Percentiles rank a stretch among this genome's conserved stretches.
Evolutionary conservation across 768 basidiomycete genomes (phyloP).

Genomic region (Pleurotus tuoliensis): DNA sequence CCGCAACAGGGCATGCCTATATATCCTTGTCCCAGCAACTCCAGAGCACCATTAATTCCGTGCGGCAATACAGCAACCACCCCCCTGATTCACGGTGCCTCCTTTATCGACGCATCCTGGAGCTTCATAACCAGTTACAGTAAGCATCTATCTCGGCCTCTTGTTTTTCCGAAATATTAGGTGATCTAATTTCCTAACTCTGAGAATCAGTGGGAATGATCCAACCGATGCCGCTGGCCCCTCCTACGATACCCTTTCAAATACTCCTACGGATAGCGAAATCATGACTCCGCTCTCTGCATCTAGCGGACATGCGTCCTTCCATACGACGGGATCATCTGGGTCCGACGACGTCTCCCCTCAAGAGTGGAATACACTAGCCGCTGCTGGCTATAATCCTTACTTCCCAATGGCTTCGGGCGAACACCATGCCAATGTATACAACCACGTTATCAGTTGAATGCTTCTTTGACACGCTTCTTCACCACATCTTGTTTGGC

Average conservation of each 20-base stretch:
- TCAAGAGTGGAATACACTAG: slow-evolving; percentile 60
- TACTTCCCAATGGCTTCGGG: slow-evolving; percentile 58
- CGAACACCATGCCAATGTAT: slow-evolving; percentile 49
- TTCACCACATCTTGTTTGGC: slow-evolving; percentile 9
- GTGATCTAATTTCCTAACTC: slow-evolving; percentile 7
- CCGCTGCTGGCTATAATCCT: slow-evolving; percentile 55
- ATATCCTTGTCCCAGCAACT: slow-evolving; percentile 63
- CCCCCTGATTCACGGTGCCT: slow-evolving; percentile 49
- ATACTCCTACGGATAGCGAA: slow-evolving; percentile 63
- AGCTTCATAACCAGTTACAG: slow-evolving; percentile 64
- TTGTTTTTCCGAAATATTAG: neutral
- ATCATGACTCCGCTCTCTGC: slow-evolving; percentile 51
- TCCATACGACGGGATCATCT: slow-evolving; percentile 35
- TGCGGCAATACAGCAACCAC: slow-evolving; percentile 62
- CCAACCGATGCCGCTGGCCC: slow-evolving; percentile 40
- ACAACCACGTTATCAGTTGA: slow-evolving; percentile 56
- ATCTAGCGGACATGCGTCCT: slow-evolving; percentile 44
- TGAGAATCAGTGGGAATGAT: slow-evolving; percentile 43
- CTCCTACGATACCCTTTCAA: slow-evolving; percentile 45
- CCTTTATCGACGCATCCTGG: slow-evolving; percentile 54
- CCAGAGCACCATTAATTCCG: slow-evolving; percentile 48
- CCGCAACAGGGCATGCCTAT: slow-evolving; percentile 54
- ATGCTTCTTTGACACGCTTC: slow-evolving; percentile 10
- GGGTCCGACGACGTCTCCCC: slow-evolving; percentile 41
- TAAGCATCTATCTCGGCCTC: slow-evolving; percentile 34